Percentiles rank a stretch among this genome's conserved stretches.
phyloP scores from a whole-genome alignment of 1,284 basidiomycete species.

The Macrocystidia cucumis region DNA sequence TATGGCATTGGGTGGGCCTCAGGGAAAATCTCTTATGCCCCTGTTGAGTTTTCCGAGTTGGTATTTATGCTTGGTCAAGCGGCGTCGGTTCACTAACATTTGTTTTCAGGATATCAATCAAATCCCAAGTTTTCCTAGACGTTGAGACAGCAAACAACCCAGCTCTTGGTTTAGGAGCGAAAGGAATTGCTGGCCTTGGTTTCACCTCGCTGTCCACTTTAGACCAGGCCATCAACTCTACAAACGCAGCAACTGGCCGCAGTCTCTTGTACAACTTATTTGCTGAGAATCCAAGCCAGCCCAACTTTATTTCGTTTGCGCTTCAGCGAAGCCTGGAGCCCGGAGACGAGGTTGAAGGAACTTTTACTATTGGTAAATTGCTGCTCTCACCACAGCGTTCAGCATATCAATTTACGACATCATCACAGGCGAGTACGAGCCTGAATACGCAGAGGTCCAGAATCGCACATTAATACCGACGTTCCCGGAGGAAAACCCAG shows the following conservation, averaged over 20 bases:
- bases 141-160: conserved; percentile 56
- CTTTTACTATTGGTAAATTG: conserved; percentile 54
- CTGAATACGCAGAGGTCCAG: conserved; percentile 47
- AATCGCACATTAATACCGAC: conserved; percentile 54
- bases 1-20: conserved; percentile 74
- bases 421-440: conserved; percentile 53
- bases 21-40: conserved; percentile 53
- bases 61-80: conserved; percentile 12
- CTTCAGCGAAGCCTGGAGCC: conserved; percentile 50
- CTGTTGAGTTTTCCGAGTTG: conserved; percentile 63
- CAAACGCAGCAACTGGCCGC: conserved; percentile 50
- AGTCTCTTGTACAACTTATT: conserved; percentile 72
- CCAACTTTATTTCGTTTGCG: conserved; percentile 73
- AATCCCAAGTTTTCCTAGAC: conserved; percentile 64
- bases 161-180: conserved; percentile 60
- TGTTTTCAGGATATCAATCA: conserved; percentile 45
- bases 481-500: conserved; percentile 54
- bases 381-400: conserved; percentile 35
- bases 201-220: conserved; percentile 69
- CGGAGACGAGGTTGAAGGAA: conserved; percentile 50
- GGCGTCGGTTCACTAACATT: conserved; percentile 7
- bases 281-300: conserved; percentile 52
- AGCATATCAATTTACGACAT: conserved; percentile 19
- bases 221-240: conserved; percentile 49
- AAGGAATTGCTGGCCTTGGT: conserved; percentile 72